phyloP scores from a whole-genome alignment of 257 asterid genomes.

The Solanum pimpinellifolium region DNA sequence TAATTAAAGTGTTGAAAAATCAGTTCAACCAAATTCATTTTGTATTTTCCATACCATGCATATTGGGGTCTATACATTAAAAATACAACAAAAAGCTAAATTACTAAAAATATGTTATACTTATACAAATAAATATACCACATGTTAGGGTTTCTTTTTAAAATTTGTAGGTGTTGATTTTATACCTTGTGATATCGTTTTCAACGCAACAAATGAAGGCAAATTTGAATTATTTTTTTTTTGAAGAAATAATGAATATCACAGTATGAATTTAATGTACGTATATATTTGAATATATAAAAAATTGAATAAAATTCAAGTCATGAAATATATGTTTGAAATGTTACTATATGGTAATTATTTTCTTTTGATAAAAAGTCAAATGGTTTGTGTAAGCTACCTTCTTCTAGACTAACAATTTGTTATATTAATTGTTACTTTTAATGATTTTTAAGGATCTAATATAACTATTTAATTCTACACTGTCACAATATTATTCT shows the following conservation, averaged over 20 bases:
- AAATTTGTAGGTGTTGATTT: not conserved
- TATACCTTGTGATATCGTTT: not conserved
- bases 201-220: not conserved
- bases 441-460: not conserved
- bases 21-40: not conserved
- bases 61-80: not conserved
- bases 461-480: not conserved
- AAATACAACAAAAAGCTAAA: too few relatives aligned
- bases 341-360: not conserved
- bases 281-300: not conserved
- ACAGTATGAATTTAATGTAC: not conserved
- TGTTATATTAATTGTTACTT: not conserved
- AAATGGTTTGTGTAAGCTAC: not conserved
- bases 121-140: not conserved
- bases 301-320: not conserved
- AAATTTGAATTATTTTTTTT: not conserved
- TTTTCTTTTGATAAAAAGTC: not conserved
- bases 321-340: not conserved
- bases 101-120: not conserved
- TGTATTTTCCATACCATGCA: not conserved
- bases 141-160: not conserved
- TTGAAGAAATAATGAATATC: not conserved
- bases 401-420: not conserved
- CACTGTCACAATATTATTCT: not conserved
- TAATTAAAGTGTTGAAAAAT: not conserved